Evolutionary conservation across 495 filamentous ascomycete genomes (phyloP).

Genomic region (Bombardia bombarda): DNA sequence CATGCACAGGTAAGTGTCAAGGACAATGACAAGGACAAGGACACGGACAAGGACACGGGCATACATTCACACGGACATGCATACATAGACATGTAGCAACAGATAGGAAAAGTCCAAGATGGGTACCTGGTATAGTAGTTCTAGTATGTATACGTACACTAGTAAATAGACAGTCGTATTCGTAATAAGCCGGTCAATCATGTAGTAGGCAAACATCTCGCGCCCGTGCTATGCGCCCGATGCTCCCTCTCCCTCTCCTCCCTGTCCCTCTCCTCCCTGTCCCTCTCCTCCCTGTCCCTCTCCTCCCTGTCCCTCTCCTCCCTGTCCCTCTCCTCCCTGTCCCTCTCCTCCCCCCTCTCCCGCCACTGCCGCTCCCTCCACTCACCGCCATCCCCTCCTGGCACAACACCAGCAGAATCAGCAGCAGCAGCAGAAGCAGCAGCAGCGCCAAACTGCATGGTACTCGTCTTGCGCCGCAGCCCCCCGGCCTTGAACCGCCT

Average conservation of each 20-base stretch:
- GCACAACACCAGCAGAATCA: no score
- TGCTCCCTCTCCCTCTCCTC: conserved; percentile 6
- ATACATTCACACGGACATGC: no score
- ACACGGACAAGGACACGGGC: no score
- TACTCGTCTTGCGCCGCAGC: conserved; percentile 30
- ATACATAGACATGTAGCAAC: no score
- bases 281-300: neutral
- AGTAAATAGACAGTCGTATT: no score
- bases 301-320: neutral
- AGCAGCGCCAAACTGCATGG: conserved; percentile 6
- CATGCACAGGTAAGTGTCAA: no score
- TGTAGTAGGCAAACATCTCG: conserved; percentile 4
- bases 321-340: neutral
- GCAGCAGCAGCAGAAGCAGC: neutral
- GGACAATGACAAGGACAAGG: no score
- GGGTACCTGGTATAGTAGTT: no score
- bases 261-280: conserved; percentile 16
- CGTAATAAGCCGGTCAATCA: no score
- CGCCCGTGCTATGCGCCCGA: conserved; percentile 15
- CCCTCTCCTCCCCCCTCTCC: no score
- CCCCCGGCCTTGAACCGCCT: conserved; percentile 48
- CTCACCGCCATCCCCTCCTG: neutral
- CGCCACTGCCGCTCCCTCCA: neutral
- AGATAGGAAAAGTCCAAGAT: no score
- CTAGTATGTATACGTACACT: no score